These are phyloP conservation scores for Umbelopsis isabellina DNA, from an alignment of 192 early-diverging fungal species.

Conservation along the genomic window DNA sequence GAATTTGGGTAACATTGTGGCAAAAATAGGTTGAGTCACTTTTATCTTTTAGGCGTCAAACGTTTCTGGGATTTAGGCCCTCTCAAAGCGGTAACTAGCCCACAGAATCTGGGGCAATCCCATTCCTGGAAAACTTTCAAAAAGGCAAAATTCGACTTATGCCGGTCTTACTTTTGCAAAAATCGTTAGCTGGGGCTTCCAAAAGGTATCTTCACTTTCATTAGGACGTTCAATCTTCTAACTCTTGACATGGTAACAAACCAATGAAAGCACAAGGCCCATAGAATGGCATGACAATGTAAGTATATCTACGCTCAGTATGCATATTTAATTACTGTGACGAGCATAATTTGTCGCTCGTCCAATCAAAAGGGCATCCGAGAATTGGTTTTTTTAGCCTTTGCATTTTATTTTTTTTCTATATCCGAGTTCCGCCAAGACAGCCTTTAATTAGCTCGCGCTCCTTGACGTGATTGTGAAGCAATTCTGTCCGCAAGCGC, in stretches of 20 bases:
- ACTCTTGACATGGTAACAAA: too few species aligned
- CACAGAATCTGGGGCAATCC: neutral
- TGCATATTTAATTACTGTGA: neutral
- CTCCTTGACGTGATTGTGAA: constrained; percentile 16
- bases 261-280: too few species aligned
- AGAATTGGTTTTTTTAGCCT: too few species aligned
- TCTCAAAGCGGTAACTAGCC: neutral
- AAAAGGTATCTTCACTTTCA: too few species aligned
- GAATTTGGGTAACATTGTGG: neutral
- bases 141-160: too few species aligned
- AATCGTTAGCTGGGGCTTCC: neutral
- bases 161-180: neutral
- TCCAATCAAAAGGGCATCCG: neutral
- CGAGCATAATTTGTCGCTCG: neutral
- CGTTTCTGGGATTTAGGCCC: neutral
- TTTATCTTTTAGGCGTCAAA: neutral
- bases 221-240: too few species aligned
- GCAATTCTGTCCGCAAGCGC: constrained; percentile 26
- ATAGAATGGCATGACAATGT: too few species aligned
- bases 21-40: constrained; percentile 7
- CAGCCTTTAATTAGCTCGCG: neutral
- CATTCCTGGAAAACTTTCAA: neutral
- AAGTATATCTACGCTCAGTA: too few species aligned
- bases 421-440: neutral
- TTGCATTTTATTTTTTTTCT: neutral